Evolutionary conservation across 2,329 filamentous ascomycete genomes (phyloP).

Genomic region (Monilinia polystroma): DNA sequence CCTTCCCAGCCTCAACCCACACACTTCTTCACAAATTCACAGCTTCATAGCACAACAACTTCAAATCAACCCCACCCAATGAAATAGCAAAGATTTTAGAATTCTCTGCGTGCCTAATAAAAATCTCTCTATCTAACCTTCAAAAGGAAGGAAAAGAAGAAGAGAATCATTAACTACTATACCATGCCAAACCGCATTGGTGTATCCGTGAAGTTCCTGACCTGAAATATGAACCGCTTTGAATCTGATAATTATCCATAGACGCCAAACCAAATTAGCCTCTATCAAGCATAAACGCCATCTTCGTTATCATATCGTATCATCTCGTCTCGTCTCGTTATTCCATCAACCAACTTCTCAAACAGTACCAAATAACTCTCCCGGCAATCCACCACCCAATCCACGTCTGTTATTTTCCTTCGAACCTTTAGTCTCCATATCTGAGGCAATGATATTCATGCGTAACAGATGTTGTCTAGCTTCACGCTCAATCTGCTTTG

Average conservation of each 20-base stretch:
- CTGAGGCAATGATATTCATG: conserved; percentile 72
- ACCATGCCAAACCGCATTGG: background rate
- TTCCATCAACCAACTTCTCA: background rate
- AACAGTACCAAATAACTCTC: conserved; percentile 17
- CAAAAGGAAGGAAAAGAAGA: background rate
- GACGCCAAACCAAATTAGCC: conserved; percentile 10
- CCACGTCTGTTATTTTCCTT: conserved; percentile 21
- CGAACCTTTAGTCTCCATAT: conserved; percentile 60
- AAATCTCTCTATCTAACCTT: background rate
- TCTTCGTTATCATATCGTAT: background rate
- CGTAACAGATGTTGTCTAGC: conserved; percentile 74
- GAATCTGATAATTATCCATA: background rate
- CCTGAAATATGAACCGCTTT: background rate
- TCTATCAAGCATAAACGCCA: conserved; percentile 10
- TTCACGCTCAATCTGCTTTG: conserved; percentile 70
- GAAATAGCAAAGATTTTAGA: background rate
- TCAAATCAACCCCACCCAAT: background rate
- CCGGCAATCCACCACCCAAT: background rate
- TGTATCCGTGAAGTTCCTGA: background rate
- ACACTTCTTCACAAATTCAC: background rate
- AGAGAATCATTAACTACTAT: background rate
- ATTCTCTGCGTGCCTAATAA: background rate
- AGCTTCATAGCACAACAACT: background rate
- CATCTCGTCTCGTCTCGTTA: background rate
- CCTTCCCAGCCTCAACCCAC: background rate